Base-by-base conservation (phyloP, 176 grass and related monocot species). In the Calamus simplicifolius region DNA sequence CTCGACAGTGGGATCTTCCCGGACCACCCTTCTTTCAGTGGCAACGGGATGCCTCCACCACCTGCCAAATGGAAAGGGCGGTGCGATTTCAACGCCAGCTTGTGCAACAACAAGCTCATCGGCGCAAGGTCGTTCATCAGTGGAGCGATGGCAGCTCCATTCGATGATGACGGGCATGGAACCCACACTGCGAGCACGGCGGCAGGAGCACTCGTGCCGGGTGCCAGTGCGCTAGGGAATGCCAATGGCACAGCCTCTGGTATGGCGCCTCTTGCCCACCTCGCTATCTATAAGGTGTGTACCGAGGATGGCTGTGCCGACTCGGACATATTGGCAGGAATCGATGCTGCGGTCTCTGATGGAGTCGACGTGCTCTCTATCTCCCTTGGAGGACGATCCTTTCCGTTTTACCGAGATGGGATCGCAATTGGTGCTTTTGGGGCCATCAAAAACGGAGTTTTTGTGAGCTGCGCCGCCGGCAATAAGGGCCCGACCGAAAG, bases 91-190 rank as follows among this genome's bases (percentile, higher is more conserved):
- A 80, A 84, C 30, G 70, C 55, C 38, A 55, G 77, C 2, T 52
- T 72, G 17, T 95, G 90, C 77, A 95, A 83, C 70, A 89, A 83
- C 58, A 95, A 95, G 79, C 79, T 95, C 69, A 76, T 95, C 57
- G 90, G 85, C 28, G 89, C 89, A 15, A 71, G 77, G 18, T 82
- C 85, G 1, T 89, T 95, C 72, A 62, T 59, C 57, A 77, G 81
- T 73, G 64, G 84, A 5, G 76, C 21, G 21, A 23, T 23, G 21
- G 21, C 21, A 23, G 21, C 60, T 0, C 85, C 80, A 8, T 31
- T 83, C 16, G 49, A 76, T 35, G 69, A 51, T 18, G 27, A 48
- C 26, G 53, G 64, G 4, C 85, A 89, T 56, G 85, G 85, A 0
- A 89, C 85, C 15, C 87, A 90, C 75, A 79, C 75, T 14, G 49